phyloP scores from a whole-genome alignment of 78 protist species.

The slime mould (Dictyostelium discoideum) region dicty_2.7 NC_007089.4:5929001-5929500 shows the following conservation, averaged over 20 bases:
- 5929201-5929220: constrained; percentile 75
- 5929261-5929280: constrained; percentile 54
- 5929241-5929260: constrained; percentile 14
- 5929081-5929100: constrained; percentile 53
- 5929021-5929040: constrained; percentile 37
- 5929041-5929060: constrained; percentile 63
- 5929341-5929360: not conserved
- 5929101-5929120: constrained; percentile 24
- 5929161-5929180: constrained; percentile 43
- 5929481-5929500: not conserved
- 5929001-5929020: constrained; percentile 30
- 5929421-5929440: not conserved
- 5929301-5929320: constrained; percentile 62
- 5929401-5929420: not conserved
- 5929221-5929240: constrained; percentile 57
- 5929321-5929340: not conserved
- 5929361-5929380: not conserved
- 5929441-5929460: not conserved
- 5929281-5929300: constrained; percentile 55
- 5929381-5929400: not conserved
- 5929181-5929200: constrained; percentile 74
- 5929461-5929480: not conserved
- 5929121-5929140: constrained; percentile 28
- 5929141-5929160: constrained; percentile 60
- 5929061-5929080: constrained; percentile 84